These are phyloP conservation scores for Viola pubescens DNA, from an alignment of 441 rosid genomes.

Conservation along the genomic window DNA sequence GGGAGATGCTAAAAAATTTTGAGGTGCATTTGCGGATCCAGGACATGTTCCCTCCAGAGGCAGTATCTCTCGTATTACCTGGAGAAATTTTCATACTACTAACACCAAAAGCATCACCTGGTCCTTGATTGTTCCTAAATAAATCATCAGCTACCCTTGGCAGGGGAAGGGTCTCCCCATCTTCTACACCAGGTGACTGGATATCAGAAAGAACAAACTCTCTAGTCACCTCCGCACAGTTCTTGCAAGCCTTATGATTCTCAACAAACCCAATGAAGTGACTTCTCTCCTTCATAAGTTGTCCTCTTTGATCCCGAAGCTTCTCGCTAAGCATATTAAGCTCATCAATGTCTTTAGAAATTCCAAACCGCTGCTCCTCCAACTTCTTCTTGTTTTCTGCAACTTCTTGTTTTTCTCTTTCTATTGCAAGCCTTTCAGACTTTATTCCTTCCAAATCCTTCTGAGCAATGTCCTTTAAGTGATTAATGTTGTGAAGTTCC, in stretches of 20 bases:
- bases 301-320: conserved; percentile 49
- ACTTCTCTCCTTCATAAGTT: conserved; percentile 38
- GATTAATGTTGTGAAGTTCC: conserved; percentile 32
- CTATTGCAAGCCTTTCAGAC: conserved; percentile 34
- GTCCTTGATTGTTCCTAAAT: conserved; percentile 26
- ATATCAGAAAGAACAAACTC: conserved; percentile 57
- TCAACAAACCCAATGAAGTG: conserved; percentile 53
- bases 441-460: conserved; percentile 47
- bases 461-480: conserved; percentile 40
- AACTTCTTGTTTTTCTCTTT: conserved; percentile 43
- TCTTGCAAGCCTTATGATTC: conserved; percentile 46
- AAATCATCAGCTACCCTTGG: conserved; percentile 26
- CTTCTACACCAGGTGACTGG: conserved; percentile 40
- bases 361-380: conserved; percentile 44
- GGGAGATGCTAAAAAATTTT: conserved; percentile 55
- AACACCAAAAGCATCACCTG: conserved; percentile 26
- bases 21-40: conserved; percentile 57
- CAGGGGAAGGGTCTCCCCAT: conserved; percentile 25
- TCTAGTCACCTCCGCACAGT: conserved; percentile 51
- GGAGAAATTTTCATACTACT: conserved; percentile 28
- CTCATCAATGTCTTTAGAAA: conserved; percentile 55
- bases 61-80: conserved; percentile 30
- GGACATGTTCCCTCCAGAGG: conserved; percentile 42
- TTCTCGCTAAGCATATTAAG: conserved; percentile 51
- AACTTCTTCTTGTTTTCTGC: conserved; percentile 40